Base-by-base conservation (phyloP, 23 red algal species). In the Pyropia yezoensis region DNA sequence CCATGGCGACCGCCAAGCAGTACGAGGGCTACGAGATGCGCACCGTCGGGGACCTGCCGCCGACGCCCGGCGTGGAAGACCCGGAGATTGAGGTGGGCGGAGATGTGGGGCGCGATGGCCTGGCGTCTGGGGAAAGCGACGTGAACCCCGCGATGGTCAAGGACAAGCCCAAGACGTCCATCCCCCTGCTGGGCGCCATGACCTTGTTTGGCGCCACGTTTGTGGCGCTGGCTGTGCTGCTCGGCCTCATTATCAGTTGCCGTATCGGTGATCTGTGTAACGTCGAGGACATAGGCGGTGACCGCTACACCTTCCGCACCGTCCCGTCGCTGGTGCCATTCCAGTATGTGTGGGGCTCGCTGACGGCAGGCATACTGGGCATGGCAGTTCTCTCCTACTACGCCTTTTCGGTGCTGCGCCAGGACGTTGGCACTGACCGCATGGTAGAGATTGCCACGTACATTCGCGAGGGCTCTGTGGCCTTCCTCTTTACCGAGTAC, bases 371-470 rank as follows among this genome's bases (percentile, higher is more conserved):
- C 52, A 32, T 82, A 18, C 17, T 72, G 26, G 63, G 45, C 6
- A 49, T 70, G 33, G 55, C 58, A 3, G 77, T 82, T 0, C 19
- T 82, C 27, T 22, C 66, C 33, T 52, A 22, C 15, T 82, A 82
- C 60, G 77, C 77, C 32, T 58, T 52, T 20, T 39, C 63, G 3
- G 66, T 82, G 18, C 17, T 82, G 14, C n/a, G 66, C 6, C 24
- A 63, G 30, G 63, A 69, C 17, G 34, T 56, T 14, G 77, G 77
- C 18, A 74, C 63, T 26, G 47, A 22, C 16, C 62, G 77, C 17
- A 75, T 75, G 77, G 18, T 55, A 2, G 66, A 82, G 20, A 82
- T 82, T 61, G 65, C 77, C 14, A 60, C 66, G 23, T 71, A 74
- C 27, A 82, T 82, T 19, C 49, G 65, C n/a, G 50, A 82, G 18